Base-by-base conservation (phyloP, 2,329 filamentous ascomycete species). In the Colletotrichum graminicola region DNA sequence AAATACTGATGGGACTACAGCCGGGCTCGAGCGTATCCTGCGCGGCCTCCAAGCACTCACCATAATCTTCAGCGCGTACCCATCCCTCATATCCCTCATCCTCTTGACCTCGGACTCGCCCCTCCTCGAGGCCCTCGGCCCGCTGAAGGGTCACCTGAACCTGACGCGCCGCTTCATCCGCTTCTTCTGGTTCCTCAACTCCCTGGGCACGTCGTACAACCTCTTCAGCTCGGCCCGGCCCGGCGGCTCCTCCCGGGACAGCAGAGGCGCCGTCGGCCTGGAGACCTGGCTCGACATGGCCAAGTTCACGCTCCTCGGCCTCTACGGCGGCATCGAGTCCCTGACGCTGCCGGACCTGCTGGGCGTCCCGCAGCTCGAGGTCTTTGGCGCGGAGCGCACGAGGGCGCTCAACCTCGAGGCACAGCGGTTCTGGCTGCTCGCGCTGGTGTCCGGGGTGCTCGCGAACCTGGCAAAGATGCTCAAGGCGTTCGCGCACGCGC, bases 361-460 rank as follows among this genome's bases (percentile, higher is more conserved):
- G 72, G 77, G 76, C 23, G 77, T 87, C 23, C 75, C 80, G 52
- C 82, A 81, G 64, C 73, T 89, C 73, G 81, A 86, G 57, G 78
- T 88, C 16, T 90, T 91, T 81, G 86, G 85, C 0, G 75, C 85
- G 1, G 85, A 84, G 47, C 77, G 82, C 78, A 85, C 85, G 21
- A 75, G 75, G n/a, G 75, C 73, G 34, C 75, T 92, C 5, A 83
- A 88, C 56, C 72, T 86, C 29, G 90, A 94, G 80, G 88, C 88
- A 0, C 89, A 92, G 80, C 86, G 89, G 63, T 90, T 92, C 79
- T 94, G 92, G 92, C 87, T 93, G 73, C 88, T 90, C 49, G 86
- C 87, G 0, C 81, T 94, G 29, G 81, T 81, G 14, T 86, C 87
- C 69, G 88, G 86, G 0, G 80, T 88, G 0, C 52, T 86, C 3